phyloP scores from a whole-genome alignment of 345 rosid species.

The Erysimum cheiranthoides region DNA sequence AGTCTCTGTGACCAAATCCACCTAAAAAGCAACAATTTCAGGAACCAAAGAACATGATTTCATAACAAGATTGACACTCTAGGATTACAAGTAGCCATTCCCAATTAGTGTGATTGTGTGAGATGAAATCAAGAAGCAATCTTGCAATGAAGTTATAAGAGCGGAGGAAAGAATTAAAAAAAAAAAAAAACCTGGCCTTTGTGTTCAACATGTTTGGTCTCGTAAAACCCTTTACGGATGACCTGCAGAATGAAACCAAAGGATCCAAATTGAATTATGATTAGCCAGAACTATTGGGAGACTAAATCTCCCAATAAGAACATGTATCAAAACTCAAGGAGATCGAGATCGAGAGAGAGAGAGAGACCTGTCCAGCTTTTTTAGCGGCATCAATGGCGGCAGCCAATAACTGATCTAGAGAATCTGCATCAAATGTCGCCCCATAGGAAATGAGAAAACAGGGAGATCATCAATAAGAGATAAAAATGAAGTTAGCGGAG shows the following conservation, averaged over 20 bases:
- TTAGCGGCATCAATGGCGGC: constrained; percentile 91
- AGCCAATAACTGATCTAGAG: constrained; percentile 59
- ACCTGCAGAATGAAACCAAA: constrained; percentile 48
- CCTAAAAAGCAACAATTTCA: constrained; percentile 53
- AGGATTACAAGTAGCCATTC: not conserved
- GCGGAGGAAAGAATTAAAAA: not conserved
- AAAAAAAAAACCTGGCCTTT: constrained; percentile 71
- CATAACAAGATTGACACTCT: not conserved
- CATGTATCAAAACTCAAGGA: not conserved
- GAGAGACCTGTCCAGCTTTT: constrained; percentile 76
- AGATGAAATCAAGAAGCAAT: not conserved
- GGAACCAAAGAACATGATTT: not conserved
- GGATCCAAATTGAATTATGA: constrained; percentile 1
- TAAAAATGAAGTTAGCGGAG: not conserved
- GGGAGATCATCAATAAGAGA: constrained; percentile 13
- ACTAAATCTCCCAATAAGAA: no score
- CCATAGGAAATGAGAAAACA: constrained; percentile 20
- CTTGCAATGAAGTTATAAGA: not conserved
- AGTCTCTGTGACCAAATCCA: constrained; percentile 96
- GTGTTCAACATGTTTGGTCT: constrained; percentile 90
- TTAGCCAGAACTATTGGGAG: no score
- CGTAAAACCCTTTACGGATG: constrained; percentile 79
- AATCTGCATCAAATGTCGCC: constrained; percentile 51
- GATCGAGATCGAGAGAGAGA: not conserved
- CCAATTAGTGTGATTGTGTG: not conserved